A percentile compares a stretch with the other conserved stretches of the same genome.
Evolutionary conservation across 1,284 basidiomycete genomes (phyloP).

Genomic region (Pholiota adiposa): DNA sequence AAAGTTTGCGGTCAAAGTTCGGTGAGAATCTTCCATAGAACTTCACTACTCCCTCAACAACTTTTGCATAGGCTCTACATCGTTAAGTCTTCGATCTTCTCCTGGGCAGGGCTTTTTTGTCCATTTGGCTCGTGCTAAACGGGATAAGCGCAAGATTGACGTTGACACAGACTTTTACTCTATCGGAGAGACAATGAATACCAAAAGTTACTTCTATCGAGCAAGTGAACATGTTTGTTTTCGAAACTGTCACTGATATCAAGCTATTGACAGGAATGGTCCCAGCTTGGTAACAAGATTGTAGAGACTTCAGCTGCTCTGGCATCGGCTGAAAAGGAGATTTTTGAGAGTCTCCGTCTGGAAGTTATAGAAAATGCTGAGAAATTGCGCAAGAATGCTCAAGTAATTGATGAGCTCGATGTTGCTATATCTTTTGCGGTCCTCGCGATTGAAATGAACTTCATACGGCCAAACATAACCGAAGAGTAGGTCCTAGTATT

Average conservation of each 20-base stretch:
- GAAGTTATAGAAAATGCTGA: slow-evolving; percentile 68
- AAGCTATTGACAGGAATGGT: slow-evolving; percentile 65
- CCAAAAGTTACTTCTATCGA: slow-evolving; percentile 72
- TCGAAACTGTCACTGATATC: slow-evolving; percentile 6
- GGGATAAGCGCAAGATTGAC: slow-evolving; percentile 56
- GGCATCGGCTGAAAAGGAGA: slow-evolving; percentile 64
- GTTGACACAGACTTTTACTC: slow-evolving; percentile 53
- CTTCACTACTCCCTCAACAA: neutral
- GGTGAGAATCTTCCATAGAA: slow-evolving; percentile 39
- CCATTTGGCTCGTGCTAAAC: slow-evolving; percentile 66
- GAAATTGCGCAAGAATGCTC: slow-evolving; percentile 74
- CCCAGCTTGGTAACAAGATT: slow-evolving; percentile 69
- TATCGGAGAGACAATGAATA: slow-evolving; percentile 66
- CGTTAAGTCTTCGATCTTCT: slow-evolving; percentile 71
- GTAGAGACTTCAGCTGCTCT: slow-evolving; percentile 62
- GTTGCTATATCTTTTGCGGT: slow-evolving; percentile 83
- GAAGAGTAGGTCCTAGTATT: slow-evolving; percentile 64
- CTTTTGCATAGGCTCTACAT: slow-evolving; percentile 58
- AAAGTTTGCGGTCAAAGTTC: slow-evolving; percentile 54
- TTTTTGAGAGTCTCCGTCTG: slow-evolving; percentile 68
- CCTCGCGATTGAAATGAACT: slow-evolving; percentile 80
- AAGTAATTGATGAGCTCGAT: slow-evolving; percentile 89
- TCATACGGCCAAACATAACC: slow-evolving; percentile 74
- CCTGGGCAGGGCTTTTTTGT: slow-evolving; percentile 75
- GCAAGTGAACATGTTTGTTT: slow-evolving; percentile 40